These are phyloP conservation scores for Mimosa pudica DNA, from an alignment of 306 rosid genomes.

Conservation along the genomic window DNA sequence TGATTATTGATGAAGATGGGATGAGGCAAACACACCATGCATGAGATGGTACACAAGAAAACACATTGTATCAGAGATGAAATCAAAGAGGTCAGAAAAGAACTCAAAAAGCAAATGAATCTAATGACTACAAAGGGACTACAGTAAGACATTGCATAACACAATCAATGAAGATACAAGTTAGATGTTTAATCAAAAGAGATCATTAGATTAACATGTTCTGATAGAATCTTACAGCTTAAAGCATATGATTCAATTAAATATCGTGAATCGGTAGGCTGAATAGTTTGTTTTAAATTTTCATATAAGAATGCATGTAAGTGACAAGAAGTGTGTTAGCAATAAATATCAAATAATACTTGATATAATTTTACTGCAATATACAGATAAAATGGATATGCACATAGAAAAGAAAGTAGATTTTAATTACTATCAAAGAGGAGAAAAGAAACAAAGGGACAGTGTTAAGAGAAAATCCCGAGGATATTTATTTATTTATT, in stretches of 20 bases:
- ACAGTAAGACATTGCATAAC: neutral
- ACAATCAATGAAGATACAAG: neutral
- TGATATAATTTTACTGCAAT: neutral
- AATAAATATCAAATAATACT: neutral
- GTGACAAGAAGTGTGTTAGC: neutral
- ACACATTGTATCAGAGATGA: neutral
- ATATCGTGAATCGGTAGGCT: neutral
- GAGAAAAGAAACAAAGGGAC: neutral
- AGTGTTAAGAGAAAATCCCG: neutral
- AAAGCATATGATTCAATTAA: neutral
- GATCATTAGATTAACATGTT: neutral
- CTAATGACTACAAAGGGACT: neutral
- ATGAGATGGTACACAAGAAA: neutral
- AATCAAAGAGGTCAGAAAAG: neutral
- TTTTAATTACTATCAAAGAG: neutral
- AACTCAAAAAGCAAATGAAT: neutral
- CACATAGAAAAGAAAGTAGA: neutral
- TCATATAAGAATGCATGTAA: neutral
- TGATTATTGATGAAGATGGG: neutral
- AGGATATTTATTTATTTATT: slow-evolving; percentile 4
- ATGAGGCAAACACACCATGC: neutral
- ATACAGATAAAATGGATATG: neutral
- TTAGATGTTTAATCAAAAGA: neutral
- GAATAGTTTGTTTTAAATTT: neutral
- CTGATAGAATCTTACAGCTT: neutral